Conservation (phyloP, 78 protist genomes). For the Mantamonas sphyraenae region DNA sequence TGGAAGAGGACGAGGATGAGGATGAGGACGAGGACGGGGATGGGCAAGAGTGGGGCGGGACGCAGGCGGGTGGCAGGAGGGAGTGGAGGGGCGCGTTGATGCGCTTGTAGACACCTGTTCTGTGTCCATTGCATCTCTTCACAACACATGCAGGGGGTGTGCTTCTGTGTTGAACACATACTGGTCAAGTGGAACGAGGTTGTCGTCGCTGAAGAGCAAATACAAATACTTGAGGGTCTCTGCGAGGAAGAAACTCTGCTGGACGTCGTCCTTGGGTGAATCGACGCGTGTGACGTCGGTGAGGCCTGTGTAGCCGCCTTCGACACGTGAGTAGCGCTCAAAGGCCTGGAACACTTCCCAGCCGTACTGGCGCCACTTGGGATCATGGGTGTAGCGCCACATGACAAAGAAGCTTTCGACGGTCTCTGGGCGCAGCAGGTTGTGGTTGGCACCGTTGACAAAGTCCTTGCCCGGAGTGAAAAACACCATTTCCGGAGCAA, state of each 20-base stretch:
- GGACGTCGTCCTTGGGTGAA: conserved; percentile 6
- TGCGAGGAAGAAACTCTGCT: conserved; percentile 76
- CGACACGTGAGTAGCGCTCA: conserved; percentile 3
- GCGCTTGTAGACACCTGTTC: too few species aligned
- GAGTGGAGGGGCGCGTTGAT: too few species aligned
- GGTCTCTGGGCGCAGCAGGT: conserved; percentile 81
- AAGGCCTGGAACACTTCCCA: conserved; percentile 70
- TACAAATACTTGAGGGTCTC: conserved; percentile 83
- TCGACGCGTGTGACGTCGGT: not conserved
- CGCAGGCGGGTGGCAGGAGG: too few species aligned
- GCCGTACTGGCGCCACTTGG: conserved; percentile 63
- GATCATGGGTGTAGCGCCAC: conserved; percentile 53
- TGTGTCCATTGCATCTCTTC: too few species aligned
- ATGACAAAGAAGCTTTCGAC: conserved; percentile 60
- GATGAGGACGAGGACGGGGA: too few species aligned
- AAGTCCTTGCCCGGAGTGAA: not conserved
- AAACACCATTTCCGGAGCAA: conserved; percentile 48
- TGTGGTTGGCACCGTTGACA: conserved; percentile 12
- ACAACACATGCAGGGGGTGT: conserved; percentile 82
- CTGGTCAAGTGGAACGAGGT: conserved; percentile 50
- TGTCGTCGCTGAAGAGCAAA: conserved; percentile 55
- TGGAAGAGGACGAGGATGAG: too few species aligned
- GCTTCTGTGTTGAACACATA: conserved; percentile 94
- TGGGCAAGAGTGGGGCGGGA: too few species aligned
- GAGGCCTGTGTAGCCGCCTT: conserved; percentile 25